Evolutionary conservation across 495 filamentous ascomycete genomes (phyloP).

Genomic region (Aspergillus kassunensis): DNA sequence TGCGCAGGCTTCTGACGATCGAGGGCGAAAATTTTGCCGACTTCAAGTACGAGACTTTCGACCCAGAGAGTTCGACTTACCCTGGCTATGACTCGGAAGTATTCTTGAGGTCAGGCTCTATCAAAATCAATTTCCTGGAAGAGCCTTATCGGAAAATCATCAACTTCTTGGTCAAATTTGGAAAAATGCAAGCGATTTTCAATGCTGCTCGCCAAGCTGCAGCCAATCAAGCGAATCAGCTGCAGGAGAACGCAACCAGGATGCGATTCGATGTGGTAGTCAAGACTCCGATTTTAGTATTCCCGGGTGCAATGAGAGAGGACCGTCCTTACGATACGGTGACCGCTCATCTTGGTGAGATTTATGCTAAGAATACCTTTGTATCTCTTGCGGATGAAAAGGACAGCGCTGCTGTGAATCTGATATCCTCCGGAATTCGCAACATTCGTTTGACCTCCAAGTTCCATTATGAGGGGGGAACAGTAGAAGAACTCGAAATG

Average conservation of each 20-base stretch:
- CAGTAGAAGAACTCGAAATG: conserved; percentile 84
- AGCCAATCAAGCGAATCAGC: conserved; percentile 86
- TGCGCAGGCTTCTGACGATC: conserved; percentile 87
- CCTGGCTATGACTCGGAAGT: conserved; percentile 95
- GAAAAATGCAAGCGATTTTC: conserved; percentile 98
- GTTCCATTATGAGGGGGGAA: conserved; percentile 72
- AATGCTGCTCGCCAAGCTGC: conserved; percentile 94
- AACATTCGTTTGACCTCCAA: conserved; percentile 87
- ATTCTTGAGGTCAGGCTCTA: conserved; percentile 81
- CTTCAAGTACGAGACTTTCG: conserved; percentile 95
- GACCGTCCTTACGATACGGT: conserved; percentile 71
- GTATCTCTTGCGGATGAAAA: conserved; percentile 69
- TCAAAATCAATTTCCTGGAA: conserved; percentile 93
- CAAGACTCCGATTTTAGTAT: conserved; percentile 93
- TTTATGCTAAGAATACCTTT: conserved; percentile 93
- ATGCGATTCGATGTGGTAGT: conserved; percentile 92
- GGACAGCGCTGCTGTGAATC: conserved; percentile 73
- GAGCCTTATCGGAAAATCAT: conserved; percentile 98
- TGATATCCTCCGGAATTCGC: conserved; percentile 84
- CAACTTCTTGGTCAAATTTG: conserved; percentile 95
- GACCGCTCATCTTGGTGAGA: conserved; percentile 92
- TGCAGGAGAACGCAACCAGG: conserved; percentile 82
- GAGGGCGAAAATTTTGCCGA: conserved; percentile 96
- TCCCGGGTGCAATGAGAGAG: conserved; percentile 66
- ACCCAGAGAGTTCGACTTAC: conserved; percentile 66